Evolutionary conservation across 352 stramenopile genomes (phyloP), one percentile per base, ranked within the genome.

Genomic region (Globisporangium nagaii): DNA sequence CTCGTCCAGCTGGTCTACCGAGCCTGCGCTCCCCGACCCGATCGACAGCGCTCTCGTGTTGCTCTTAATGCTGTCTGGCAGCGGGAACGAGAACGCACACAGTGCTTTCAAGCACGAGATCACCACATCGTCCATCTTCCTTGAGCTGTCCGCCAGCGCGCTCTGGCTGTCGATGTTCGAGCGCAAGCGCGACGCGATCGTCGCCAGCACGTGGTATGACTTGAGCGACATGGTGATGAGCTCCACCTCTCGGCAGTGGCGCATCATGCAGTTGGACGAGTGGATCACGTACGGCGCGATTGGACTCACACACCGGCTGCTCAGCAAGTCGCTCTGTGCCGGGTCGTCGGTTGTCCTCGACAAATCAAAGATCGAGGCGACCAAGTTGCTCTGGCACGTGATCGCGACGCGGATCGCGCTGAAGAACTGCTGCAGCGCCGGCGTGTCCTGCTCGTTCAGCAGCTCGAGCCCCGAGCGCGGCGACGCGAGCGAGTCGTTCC

Each of bases 171-270:
- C 53, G 43, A 90, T 69, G 15, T 86, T 87, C 1, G 70, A 58
- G 34, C 84, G 77, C 30, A 91, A 56, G 2, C 75, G 66, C 4
- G 84, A 92, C 7, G 84, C 83, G 22, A 85, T 84, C 9, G 79
- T 90, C 3, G 84, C 78, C 11, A 95, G 45, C 10, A 91, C 71
- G 56, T 95, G 84, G 20, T 90, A 90, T n/a, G 80, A 84, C 48
- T 93, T 93, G 30, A 95, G 68, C 15, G 80, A 84, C 60, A 90
- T 85, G 7, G 73, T 84, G 28, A 93, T 84, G 22, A 95, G 62
- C 43, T 95, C 82, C 0, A 90, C 73, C 37, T 95, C 84, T 2
- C 84, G 82, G 31, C 80, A 91, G 48, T 93, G 63, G 13, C 80
- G 76, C 76, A 95, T 88, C 15, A 85, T 86, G 41, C 56, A 81